Conservation (phyloP, 345 rosid genomes). For the Rubroshorea leprosula region DNA sequence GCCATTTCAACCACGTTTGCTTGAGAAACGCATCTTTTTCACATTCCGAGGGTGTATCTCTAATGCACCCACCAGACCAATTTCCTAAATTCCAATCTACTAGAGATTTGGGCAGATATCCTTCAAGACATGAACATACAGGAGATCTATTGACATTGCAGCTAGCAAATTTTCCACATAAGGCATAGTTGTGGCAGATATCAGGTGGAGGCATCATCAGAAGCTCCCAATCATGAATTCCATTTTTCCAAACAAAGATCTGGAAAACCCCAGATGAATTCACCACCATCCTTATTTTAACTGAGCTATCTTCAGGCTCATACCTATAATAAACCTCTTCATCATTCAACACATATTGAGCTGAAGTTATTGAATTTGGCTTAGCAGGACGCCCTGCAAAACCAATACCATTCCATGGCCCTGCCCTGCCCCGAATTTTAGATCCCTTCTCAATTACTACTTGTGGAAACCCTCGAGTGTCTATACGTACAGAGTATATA, state of each 20-base stretch:
- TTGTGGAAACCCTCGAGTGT: conserved; percentile 40
- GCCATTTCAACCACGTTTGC: conserved; percentile 30
- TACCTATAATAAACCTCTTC: conserved; percentile 30
- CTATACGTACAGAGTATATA: conserved; percentile 12
- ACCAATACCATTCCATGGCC: conserved; percentile 17
- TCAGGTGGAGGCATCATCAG: conserved; percentile 27
- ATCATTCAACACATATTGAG: conserved; percentile 21
- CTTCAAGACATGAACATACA: too few relatives aligned
- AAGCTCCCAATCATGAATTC: conserved; percentile 18
- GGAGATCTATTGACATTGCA: too few relatives aligned
- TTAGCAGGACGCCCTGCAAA: too few relatives aligned
- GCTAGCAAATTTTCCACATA: conserved; percentile 30
- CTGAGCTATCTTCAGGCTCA: conserved; percentile 12
- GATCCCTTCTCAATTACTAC: too few relatives aligned
- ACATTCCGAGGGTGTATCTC: conserved; percentile 26
- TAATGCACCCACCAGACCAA: conserved; percentile 29
- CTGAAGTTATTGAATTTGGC: too few relatives aligned
- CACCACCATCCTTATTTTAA: conserved; percentile 24
- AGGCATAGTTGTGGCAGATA: conserved; percentile 28
- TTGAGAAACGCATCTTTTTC: conserved; percentile 23
- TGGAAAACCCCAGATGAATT: conserved; percentile 20
- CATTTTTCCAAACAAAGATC: conserved; percentile 20
- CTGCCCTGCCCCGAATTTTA: too few relatives aligned
- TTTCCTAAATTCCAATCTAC: too few relatives aligned
- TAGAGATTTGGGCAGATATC: too few relatives aligned